Evolutionary conservation across 805 yeast species (phyloP).

Genomic region (Nakazawaea molendinolei): DNA sequence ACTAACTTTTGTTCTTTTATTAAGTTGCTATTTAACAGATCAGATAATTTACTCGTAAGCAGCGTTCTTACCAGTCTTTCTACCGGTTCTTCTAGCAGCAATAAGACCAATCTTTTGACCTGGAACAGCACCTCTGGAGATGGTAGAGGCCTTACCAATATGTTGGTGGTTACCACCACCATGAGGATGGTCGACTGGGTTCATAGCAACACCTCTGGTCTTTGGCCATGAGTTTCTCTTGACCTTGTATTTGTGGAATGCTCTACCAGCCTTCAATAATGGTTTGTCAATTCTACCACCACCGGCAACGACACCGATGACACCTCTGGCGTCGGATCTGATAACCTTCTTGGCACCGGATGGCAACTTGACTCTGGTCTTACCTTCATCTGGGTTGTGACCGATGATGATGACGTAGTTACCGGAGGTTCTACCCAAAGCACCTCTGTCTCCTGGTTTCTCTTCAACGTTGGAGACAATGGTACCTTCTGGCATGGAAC

Average conservation of each 20-base stretch:
- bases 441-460: conserved; percentile 99
- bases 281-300: conserved; percentile 99
- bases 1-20: background rate
- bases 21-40: background rate
- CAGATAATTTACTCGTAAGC: conserved; percentile 8
- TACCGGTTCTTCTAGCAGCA: conserved; percentile 99
- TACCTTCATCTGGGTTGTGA: conserved; percentile 98
- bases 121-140: conserved; percentile 98
- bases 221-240: conserved; percentile 99
- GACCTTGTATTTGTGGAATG: conserved; percentile 98
- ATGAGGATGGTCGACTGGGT: conserved; percentile 99
- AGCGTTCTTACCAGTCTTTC: conserved; percentile 13
- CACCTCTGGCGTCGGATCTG: conserved; percentile 97
- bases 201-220: conserved; percentile 99
- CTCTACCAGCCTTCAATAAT: conserved; percentile 99
- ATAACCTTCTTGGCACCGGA: conserved; percentile 98
- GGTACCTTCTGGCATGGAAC: conserved; percentile 99
- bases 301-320: conserved; percentile 99
- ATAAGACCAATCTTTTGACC: conserved; percentile 99
- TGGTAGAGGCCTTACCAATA: conserved; percentile 99
- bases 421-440: conserved; percentile 99
- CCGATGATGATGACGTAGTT: conserved; percentile 98
- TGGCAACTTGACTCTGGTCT: conserved; percentile 98
- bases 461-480: conserved; percentile 97
- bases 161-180: conserved; percentile 99